Evolutionary conservation across 768 basidiomycete species (phyloP), one percentile per base, ranked within the genome.

Genomic region (Multifurca ochricompacta): DNA sequence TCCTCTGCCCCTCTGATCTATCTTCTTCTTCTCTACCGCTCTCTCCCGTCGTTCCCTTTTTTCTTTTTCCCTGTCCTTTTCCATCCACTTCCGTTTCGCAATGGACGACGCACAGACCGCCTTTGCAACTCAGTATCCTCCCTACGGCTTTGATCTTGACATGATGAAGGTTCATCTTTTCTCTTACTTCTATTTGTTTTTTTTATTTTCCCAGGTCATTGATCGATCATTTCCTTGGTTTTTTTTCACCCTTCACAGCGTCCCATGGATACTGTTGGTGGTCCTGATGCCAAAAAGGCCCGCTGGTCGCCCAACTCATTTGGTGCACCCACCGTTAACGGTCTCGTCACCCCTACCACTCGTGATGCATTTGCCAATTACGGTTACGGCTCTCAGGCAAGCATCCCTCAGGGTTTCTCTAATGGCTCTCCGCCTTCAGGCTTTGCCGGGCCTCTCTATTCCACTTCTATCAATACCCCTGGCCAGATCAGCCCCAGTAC

Each of bases 231-330:
- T 40, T 27, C 48, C n/a, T n/a, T n/a, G n/a, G n/a, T n/a, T n/a
- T n/a, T n/a, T n/a, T n/a, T n/a, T n/a, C n/a, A n/a, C n/a, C 18
- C 43, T 27, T 31, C 28, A 36, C 70, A 92, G 90, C 83, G 90
- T 71, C 83, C 90, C 49, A 90, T 91, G 80, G 91, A 91, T 70
- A 67, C 84, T 67, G 77, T 81, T 61, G 83, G 82, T 64, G 87
- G 85, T 64, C 87, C 86, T 61, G 87, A 89, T 70, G 77, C 84
- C 51, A 92, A 92, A 79, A 92, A 92, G 71, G 83, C 90, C 54
- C 86, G 90, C 62, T 91, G 89, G 89, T 89, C 87, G 27, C 86
- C 87, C 48, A 82, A 77, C 47, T 81, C 75, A 23, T 71, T 73
- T 61, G 65, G 67, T 49, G 62, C 67, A 28, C 67, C 67, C 55